Evolutionary conservation across 2,329 filamentous ascomycete genomes (phyloP), one percentile per base, ranked within the genome.

Genomic region (Monosporascus sp.): DNA sequence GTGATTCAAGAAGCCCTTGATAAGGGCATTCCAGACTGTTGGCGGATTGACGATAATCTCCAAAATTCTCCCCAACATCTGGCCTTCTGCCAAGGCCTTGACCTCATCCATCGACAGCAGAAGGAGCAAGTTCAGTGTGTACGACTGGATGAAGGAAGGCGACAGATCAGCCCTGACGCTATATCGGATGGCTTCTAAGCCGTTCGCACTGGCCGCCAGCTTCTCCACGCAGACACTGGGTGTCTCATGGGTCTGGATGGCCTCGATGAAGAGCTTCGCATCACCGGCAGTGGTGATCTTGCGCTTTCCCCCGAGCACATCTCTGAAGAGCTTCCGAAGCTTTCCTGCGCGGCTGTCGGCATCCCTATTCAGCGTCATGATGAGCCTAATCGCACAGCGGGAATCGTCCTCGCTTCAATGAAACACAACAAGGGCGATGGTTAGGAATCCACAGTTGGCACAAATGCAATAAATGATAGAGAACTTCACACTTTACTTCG

Each of bases 21-120:
- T 41, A 2, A 83, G 60, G 0, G 73, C 70, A 17, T 73, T 71
- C 83, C 83, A 86, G 14, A 85, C 70, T 0, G 77, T 78, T 0
- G 76, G 74, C 0, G 83, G 82, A 1, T 80, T 68, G 2, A 79
- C 65, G 3, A 85, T 68, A 1, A 69, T 66, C 0, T 70, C 55
- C 2, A 84, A 61, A 3, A 85, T 48, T 15, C 74, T 67, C 35
- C 70, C 67, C 2, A 85, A 67, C 40, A 81, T 72, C 14, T 75
- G 68, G 0, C 82, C 82, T 49, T 73, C 72, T 51, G 72, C 76
- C 2, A 83, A 60, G 28, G 73, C 67, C 55, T 79, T 80, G 46
- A 84, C 58, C 0, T 59, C 64, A 1, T 76, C 73, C 46, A 75
- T 67, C 0, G 70, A 64, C 1, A 80, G 53, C 54, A 71, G 76